Conservation (phyloP, 345 rosid genomes). For the Populus nigra region DNA sequence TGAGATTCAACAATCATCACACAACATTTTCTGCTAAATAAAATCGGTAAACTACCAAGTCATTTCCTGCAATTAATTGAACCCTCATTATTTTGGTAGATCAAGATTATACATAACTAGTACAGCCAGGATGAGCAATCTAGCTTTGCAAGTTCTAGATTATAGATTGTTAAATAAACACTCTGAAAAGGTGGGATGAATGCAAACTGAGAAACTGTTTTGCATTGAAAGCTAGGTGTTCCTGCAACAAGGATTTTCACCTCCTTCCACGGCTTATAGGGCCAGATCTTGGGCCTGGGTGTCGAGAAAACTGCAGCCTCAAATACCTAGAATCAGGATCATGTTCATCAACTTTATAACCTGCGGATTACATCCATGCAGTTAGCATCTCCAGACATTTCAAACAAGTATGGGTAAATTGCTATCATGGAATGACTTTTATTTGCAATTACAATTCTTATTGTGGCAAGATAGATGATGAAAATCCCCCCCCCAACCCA, state of each 20-base stretch:
- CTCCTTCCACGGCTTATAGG: conserved; percentile 63
- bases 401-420: neutral
- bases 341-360: conserved; percentile 71
- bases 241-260: conserved; percentile 28
- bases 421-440: neutral
- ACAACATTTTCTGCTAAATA: conserved; percentile 18
- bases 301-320: conserved; percentile 69
- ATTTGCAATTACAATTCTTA: neutral
- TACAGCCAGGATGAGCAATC: conserved; percentile 9
- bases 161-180: conserved; percentile 16
- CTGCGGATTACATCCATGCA: conserved; percentile 34
- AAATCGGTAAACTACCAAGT: conserved; percentile 8
- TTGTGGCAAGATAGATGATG: neutral
- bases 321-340: conserved; percentile 63
- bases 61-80: neutral
- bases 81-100: conserved; percentile 7
- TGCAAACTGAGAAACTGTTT: conserved; percentile 7
- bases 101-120: conserved; percentile 14
- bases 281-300: conserved; percentile 64
- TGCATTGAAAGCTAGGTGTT: conserved; percentile 14
- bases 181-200: conserved; percentile 1
- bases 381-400: conserved; percentile 12
- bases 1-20: conserved; percentile 3
- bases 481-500: neutral
- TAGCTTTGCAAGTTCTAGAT: conserved; percentile 6